phyloP scores from a whole-genome alignment of 129 eudicot genomes.

The Pittosporum tobira region DNA sequence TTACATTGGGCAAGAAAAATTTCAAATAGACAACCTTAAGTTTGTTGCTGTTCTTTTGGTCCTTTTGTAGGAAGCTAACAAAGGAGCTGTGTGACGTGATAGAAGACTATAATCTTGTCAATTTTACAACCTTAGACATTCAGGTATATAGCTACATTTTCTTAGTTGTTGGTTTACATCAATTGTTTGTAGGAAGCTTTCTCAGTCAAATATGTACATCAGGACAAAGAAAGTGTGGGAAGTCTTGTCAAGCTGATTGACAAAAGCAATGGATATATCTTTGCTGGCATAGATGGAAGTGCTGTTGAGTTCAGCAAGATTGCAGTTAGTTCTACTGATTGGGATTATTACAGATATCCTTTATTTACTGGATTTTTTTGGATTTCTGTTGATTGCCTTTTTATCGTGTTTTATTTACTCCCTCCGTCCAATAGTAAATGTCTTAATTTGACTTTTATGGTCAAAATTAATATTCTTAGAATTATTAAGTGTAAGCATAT shows the following conservation, averaged over 20 bases:
- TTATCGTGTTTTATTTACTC: too few species aligned
- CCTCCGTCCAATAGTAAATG: too few species aligned
- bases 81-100: conserved; percentile 88
- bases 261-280: conserved; percentile 85
- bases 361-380: neutral
- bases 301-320: conserved; percentile 89
- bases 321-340: conserved; percentile 57
- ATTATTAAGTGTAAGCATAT: too few species aligned
- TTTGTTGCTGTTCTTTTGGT: conserved; percentile 2
- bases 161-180: neutral
- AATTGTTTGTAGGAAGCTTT: neutral
- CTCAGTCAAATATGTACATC: conserved; percentile 12
- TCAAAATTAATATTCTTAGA: too few species aligned
- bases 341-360: conserved; percentile 89
- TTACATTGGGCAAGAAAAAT: neutral
- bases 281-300: conserved; percentile 75
- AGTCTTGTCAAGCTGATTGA: conserved; percentile 83
- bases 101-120: conserved; percentile 62
- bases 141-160: conserved; percentile 33
- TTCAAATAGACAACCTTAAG: neutral
- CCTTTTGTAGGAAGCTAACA: conserved; percentile 62
- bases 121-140: conserved; percentile 81
- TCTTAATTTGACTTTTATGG: too few species aligned
- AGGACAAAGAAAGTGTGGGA: conserved; percentile 83
- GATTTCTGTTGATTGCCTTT: neutral